A percentile compares a stretch with the other conserved stretches of the same genome.
phyloP scores from a whole-genome alignment of 208 protist species.

The Lotmaria passim region DNA sequence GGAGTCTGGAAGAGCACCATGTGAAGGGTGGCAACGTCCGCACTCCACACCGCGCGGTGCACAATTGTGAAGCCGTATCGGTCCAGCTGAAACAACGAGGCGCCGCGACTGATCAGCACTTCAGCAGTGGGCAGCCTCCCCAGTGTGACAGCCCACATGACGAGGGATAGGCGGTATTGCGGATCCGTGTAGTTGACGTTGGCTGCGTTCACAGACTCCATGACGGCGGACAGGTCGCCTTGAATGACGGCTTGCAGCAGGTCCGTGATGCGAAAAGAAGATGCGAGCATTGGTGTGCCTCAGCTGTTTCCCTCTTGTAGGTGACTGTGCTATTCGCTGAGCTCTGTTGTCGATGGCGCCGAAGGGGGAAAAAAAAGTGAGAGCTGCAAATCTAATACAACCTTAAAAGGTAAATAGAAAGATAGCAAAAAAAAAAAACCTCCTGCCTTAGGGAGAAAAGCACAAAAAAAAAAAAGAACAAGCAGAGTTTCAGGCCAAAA shows the following conservation, averaged over 20 bases:
- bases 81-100: slow-evolving; percentile 63
- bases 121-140: slow-evolving; percentile 52
- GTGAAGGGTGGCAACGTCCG: slow-evolving; percentile 56
- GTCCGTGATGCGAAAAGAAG: slow-evolving; percentile 25
- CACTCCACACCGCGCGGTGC: slow-evolving; percentile 84
- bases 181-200: slow-evolving; percentile 84
- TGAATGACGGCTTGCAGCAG: slow-evolving; percentile 53
- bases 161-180: slow-evolving; percentile 63
- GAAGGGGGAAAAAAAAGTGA: not conserved
- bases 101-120: slow-evolving; percentile 61
- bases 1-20: slow-evolving; percentile 63
- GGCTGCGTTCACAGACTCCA: slow-evolving; percentile 48
- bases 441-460: too few species aligned
- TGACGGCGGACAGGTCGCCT: slow-evolving; percentile 49
- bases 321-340: too few species aligned
- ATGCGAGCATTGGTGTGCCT: not conserved
- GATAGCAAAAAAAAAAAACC: not conserved
- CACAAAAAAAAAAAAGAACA: not conserved
- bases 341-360: too few species aligned
- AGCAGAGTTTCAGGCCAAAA: not conserved
- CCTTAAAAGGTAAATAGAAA: not conserved
- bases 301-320: not conserved
- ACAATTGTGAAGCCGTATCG: slow-evolving; percentile 70
- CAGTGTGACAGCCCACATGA: slow-evolving; percentile 73
- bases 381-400: too few species aligned